Percentiles rank a stretch among this genome's conserved stretches.
Evolutionary conservation across 2,329 filamentous ascomycete genomes (phyloP).

Genomic region (Pseudocercospora macadamiae): DNA sequence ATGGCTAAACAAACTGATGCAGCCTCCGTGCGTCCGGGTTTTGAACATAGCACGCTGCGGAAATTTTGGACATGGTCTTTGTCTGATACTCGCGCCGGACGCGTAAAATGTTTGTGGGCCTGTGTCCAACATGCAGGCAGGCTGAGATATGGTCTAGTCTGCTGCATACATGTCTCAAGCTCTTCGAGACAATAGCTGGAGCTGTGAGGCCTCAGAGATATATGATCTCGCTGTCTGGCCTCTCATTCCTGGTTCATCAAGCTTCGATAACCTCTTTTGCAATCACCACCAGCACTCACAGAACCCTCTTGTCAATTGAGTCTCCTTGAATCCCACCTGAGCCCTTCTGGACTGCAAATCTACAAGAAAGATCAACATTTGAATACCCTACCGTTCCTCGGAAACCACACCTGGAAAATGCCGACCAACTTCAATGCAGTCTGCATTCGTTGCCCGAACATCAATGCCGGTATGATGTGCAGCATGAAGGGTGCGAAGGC

Average conservation of each 20-base stretch:
- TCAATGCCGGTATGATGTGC: background rate
- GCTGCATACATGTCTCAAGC: background rate
- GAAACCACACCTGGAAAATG: too few species aligned
- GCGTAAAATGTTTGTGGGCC: too few species aligned
- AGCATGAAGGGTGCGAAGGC: background rate
- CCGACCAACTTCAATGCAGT: background rate
- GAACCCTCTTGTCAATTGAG: background rate
- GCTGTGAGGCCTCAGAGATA: too few species aligned
- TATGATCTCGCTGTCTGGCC: too few species aligned
- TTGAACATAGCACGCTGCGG: background rate
- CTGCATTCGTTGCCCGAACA: background rate
- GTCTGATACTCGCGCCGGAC: too few species aligned
- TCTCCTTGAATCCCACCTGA: background rate
- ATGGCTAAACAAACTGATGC: too few species aligned
- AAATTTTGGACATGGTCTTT: too few species aligned
- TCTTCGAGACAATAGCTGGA: too few species aligned
- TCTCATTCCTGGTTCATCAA: background rate
- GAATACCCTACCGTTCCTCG: background rate
- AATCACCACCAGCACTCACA: background rate
- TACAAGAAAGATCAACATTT: conserved; percentile 3
- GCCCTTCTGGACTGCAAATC: background rate
- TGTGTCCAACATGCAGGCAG: too few species aligned
- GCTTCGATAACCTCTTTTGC: background rate
- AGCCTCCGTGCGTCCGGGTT: background rate
- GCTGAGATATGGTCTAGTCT: background rate